phyloP scores from a whole-genome alignment of 2,329 filamentous ascomycete genomes.

The Aspergillus carbonarius region DNA sequence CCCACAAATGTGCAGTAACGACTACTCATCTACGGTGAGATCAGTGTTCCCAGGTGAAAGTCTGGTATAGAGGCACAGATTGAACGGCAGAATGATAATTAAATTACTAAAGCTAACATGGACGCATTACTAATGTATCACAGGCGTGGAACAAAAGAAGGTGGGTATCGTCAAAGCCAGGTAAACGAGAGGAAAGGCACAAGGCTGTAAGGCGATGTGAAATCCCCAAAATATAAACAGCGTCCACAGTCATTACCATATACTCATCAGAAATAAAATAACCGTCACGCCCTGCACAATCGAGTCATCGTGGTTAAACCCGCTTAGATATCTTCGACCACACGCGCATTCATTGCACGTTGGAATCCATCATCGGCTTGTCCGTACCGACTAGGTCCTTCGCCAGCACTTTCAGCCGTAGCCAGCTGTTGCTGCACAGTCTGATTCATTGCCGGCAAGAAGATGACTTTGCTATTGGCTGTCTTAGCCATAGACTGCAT shows the following conservation, averaged over 20 bases:
- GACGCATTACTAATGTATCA: neutral
- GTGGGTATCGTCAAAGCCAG: slow-evolving; percentile 33
- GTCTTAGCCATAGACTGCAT: slow-evolving; percentile 99
- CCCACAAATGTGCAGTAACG: neutral
- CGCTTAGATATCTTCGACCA: slow-evolving; percentile 80
- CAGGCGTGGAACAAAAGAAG: slow-evolving; percentile 22
- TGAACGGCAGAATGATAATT: neutral
- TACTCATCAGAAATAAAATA: neutral
- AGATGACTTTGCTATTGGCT: slow-evolving; percentile 84
- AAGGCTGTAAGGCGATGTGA: neutral
- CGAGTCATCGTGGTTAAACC: slow-evolving; percentile 6
- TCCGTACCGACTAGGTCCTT: slow-evolving; percentile 55
- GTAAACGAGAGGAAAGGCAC: slow-evolving; percentile 8
- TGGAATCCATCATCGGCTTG: slow-evolving; percentile 66
- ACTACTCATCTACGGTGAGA: neutral
- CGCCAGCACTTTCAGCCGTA: slow-evolving; percentile 52
- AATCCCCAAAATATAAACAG: neutral
- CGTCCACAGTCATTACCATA: slow-evolving; percentile 15
- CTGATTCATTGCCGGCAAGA: slow-evolving; percentile 68
- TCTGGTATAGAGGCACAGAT: neutral
- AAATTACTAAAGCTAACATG: neutral
- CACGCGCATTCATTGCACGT: slow-evolving; percentile 74
- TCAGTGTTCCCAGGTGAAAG: neutral
- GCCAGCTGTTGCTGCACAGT: slow-evolving; percentile 54
- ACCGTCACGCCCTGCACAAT: slow-evolving; percentile 1